These are phyloP conservation scores for Fusarium mangiferae DNA, from an alignment of 2,329 filamentous ascomycete species.

Conservation along the genomic window DNA sequence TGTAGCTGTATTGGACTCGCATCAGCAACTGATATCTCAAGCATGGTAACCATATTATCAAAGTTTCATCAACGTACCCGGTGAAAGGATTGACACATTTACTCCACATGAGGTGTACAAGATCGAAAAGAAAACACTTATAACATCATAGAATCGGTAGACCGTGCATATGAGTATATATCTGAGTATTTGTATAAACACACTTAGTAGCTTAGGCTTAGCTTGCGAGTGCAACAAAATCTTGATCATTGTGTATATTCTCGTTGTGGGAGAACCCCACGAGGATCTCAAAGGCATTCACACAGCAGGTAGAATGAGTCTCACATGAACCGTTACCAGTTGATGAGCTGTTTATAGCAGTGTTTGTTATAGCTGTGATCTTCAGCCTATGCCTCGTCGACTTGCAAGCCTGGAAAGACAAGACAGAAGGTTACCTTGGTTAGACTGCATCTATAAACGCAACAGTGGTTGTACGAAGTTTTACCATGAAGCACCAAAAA, in stretches of 20 bases:
- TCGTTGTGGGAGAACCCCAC: constrained; percentile 23
- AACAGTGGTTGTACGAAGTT: constrained; percentile 4
- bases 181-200: not conserved
- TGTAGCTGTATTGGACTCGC: not conserved
- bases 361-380: not conserved
- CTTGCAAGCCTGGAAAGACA: not conserved
- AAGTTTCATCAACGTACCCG: not conserved
- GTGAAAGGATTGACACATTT: not conserved
- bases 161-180: not conserved
- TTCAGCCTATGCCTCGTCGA: not conserved
- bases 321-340: too few species aligned
- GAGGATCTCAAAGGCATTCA: not conserved
- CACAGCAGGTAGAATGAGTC: not conserved
- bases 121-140: not conserved
- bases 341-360: not conserved
- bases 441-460: not conserved
- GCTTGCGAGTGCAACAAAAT: not conserved
- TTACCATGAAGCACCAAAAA: not conserved
- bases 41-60: not conserved
- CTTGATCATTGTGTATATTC: constrained; percentile 41
- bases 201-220: not conserved
- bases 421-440: not conserved
- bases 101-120: not conserved
- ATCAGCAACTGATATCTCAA: not conserved
- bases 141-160: not conserved